These are phyloP conservation scores for Phylloporus sp. DNA, from an alignment of 768 basidiomycete genomes.

Conservation along the genomic window DNA sequence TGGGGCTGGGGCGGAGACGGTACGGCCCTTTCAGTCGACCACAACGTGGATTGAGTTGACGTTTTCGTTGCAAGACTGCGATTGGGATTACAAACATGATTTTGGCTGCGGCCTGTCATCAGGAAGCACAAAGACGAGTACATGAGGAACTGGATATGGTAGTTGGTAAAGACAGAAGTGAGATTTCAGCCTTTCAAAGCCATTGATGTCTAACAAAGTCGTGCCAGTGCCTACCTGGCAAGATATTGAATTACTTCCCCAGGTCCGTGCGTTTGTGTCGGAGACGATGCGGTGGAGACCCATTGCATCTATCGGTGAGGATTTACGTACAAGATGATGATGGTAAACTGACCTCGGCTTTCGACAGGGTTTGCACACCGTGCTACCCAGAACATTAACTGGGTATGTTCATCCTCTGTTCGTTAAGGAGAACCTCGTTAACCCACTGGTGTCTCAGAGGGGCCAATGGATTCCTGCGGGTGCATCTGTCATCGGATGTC, in stretches of 20 bases:
- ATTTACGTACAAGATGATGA: neutral
- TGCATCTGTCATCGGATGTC: constrained; percentile 18
- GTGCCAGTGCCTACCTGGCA: constrained; percentile 33
- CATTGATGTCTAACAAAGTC: neutral
- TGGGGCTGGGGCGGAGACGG: constrained; percentile 56
- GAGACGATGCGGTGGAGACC: constrained; percentile 38
- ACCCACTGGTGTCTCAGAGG: constrained; percentile 4
- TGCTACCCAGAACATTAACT: constrained; percentile 58
- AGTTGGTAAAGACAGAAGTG: constrained; percentile 38
- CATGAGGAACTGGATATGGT: constrained; percentile 53
- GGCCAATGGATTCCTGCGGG: constrained; percentile 23
- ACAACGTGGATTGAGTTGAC: neutral
- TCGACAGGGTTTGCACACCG: constrained; percentile 51
- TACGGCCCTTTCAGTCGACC: neutral
- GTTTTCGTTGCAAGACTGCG: constrained; percentile 33
- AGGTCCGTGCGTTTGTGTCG: constrained; percentile 33
- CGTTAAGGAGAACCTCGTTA: constrained; percentile 36
- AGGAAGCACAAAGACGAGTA: constrained; percentile 45
- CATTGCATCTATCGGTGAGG: constrained; percentile 22
- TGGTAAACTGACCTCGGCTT: neutral
- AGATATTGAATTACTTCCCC: constrained; percentile 31
- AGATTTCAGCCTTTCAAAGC: neutral
- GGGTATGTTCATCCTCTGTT: constrained; percentile 34
- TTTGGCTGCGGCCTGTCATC: constrained; percentile 53
- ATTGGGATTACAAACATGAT: constrained; percentile 47